Conservation (phyloP, 2,329 filamentous ascomycete species). For the Sclerotiophoma versabilis region DNA sequence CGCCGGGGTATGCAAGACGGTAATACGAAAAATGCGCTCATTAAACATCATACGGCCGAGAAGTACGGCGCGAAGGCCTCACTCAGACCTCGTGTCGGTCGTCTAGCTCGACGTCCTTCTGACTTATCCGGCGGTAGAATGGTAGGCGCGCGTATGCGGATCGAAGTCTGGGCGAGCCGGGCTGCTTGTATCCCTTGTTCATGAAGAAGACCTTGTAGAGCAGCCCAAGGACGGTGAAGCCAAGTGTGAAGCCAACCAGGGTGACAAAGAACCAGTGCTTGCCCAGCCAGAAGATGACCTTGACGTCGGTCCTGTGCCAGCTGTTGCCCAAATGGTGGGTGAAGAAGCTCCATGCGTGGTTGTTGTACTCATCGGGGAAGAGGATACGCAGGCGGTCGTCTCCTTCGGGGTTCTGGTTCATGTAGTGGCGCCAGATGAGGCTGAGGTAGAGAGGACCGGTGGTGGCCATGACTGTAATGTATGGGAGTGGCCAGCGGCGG, state of each 20-base stretch:
- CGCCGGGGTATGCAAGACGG: constrained; percentile 15
- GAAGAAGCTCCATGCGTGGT: constrained; percentile 75
- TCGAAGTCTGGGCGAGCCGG: constrained; percentile 24
- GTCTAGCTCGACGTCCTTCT: constrained; percentile 45
- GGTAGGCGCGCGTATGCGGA: constrained; percentile 38
- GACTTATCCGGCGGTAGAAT: constrained; percentile 48
- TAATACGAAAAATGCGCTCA: constrained; percentile 15
- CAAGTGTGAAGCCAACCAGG: constrained; percentile 60
- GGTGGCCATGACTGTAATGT: constrained; percentile 81
- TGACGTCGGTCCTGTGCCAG: constrained; percentile 70
- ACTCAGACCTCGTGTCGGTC: constrained; percentile 46
- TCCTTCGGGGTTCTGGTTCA: constrained; percentile 57
- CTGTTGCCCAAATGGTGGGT: constrained; percentile 69
- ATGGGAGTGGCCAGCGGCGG: constrained; percentile 71
- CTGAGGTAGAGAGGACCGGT: constrained; percentile 79
- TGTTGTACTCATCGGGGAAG: constrained; percentile 74
- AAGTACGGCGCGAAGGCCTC: background rate
- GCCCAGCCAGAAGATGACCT: constrained; percentile 70
- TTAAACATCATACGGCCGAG: constrained; percentile 7
- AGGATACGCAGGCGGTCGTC: constrained; percentile 69
- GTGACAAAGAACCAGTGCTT: constrained; percentile 64
- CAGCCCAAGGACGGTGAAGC: constrained; percentile 58
- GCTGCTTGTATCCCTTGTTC: constrained; percentile 34
- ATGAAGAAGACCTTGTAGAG: constrained; percentile 60
- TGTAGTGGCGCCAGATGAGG: constrained; percentile 78